phyloP scores from a whole-genome alignment of 257 asterid species.

The Rauvolfia tetraphylla region DNA sequence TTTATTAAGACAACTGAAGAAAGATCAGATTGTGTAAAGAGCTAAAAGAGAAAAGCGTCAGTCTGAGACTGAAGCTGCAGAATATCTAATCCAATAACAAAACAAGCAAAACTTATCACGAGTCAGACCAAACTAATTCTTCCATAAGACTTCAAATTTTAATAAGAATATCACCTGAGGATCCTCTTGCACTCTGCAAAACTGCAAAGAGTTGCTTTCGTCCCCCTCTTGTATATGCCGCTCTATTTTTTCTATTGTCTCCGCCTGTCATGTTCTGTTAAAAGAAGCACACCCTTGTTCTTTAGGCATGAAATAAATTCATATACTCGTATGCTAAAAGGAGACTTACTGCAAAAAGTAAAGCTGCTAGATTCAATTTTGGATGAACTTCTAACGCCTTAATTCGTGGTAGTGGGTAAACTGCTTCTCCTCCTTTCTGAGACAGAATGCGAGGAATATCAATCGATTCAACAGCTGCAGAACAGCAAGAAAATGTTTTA shows the following conservation, averaged over 20 bases:
- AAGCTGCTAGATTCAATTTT: conserved; percentile 76
- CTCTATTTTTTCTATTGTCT: conserved; percentile 79
- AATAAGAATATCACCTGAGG: conserved; percentile 65
- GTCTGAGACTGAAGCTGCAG: conserved; percentile 4
- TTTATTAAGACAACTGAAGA: not conserved
- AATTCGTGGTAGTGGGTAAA: conserved; percentile 90
- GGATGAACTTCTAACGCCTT: conserved; percentile 92
- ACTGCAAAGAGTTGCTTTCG: conserved; percentile 97
- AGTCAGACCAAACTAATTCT: conserved; percentile 18
- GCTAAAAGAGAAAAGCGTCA: not conserved
- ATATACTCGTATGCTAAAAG: conserved; percentile 6
- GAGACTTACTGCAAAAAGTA: conserved; percentile 78
- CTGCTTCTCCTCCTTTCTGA: conserved; percentile 99
- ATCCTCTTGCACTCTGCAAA: conserved; percentile 96
- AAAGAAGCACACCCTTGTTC: conserved; percentile 23
- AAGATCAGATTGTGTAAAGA: conserved; percentile 4
- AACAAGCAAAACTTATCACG: not conserved
- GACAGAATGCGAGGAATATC: conserved; percentile 95
- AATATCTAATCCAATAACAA: conserved; percentile 20
- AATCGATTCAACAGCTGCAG: conserved; percentile 85
- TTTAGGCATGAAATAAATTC: conserved; percentile 6
- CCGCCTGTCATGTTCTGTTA: conserved; percentile 69
- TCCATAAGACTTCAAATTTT: not conserved
- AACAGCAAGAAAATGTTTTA: conserved; percentile 2
- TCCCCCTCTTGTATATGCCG: conserved; percentile 91